Evolutionary conservation across 1,139 yeast genomes (phyloP), one percentile per base, ranked within the genome.

Genomic region (Scheffersomyces segobiensis): DNA sequence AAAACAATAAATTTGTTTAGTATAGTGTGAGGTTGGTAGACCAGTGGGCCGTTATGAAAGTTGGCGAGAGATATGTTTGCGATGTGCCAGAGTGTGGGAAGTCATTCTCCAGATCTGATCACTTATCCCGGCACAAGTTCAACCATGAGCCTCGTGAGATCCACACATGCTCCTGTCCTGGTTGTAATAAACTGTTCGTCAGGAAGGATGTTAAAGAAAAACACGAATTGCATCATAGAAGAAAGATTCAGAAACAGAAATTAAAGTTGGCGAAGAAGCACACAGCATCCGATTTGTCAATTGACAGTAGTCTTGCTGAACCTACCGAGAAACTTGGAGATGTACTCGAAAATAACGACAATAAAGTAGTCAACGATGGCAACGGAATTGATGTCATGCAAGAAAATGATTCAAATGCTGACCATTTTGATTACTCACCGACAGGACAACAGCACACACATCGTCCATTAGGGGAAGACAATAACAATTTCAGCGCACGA

Each of bases 41-140:
- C 42, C 74, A 72, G 57, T 71, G 75, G 75, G 65, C 69, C 51
- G 72, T 75, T 19, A 71, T 72, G 74, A 74, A 48, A 48, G 50
- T 48, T 8, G 50, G 50, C 14, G 50, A 48, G 24, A 48, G 50
- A 19, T 48, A 48, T 18, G 26, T 48, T 24, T 48, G 68, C 52
- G 67, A 72, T 53, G 70, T 72, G 47, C 61, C 68, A 46, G 69
- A 68, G 5, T 52, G 53, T 42, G 47, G 47, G 10, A 52, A 52
- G 53, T 42, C 24, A 21, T 52, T 52, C 53, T 26, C 46, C 24
- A 32, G 53, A 18, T 32, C 47, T 12, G 53, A 52, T 26, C 53
- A 52, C 47, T 21, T 52, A 24, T 20, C 53, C 18, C 53, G 53
- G 17, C 53, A 52, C 53, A 52, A 52, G 24, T 20, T 26, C 6